Evolutionary conservation across 2,329 filamentous ascomycete genomes (phyloP), one percentile per base, ranked within the genome.

Genomic region (Trichoderma arundinaceum): DNA sequence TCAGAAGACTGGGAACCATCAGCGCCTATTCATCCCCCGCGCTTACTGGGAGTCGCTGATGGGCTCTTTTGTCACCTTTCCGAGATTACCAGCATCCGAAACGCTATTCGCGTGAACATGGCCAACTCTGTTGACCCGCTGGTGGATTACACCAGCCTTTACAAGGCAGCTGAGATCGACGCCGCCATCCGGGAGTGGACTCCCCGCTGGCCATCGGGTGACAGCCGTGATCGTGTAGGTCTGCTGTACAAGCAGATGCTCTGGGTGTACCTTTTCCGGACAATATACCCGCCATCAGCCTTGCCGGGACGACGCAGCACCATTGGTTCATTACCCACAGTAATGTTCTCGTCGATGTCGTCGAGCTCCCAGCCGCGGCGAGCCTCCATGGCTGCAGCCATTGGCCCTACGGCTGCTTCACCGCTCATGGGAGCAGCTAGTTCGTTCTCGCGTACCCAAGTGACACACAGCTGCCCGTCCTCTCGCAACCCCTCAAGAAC

Each of bases 1-100:
- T 76, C 77, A 0, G 79, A 82, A 59, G 77, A 80, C 48, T 83
- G 82, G 80, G 74, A 77, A 39, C 77, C 81, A 2, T 68, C 77
- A 44, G 69, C 77, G 1, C 73, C 78, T 2, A 81, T 84, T 33
- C 76, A 83, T 17, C 78, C 81, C 0, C 81, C 84, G 5, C 82
- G 85, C n/a, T 82, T 96, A 4, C 82, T 96, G 6, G 93, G 93
- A 22, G 89, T 96, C 32, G 88, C 90, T 46, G 92, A 97, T 72
- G 92, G 92, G 1, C 81, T 97, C 1, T 93, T 96, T 74, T 84
- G 86, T 39, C 89, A 91, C 73, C 88, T 97, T 35, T 89, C 90
- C 7, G 87, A 91, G 72, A 94, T 96, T 67, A 92, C 91, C 1
- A 85, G 86, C 12, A 85, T 97, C 43, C 86, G 92, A 48, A 90